Base-by-base conservation (phyloP, 2,329 filamentous ascomycete genomes). In the Fusarium sulawesiense region DNA sequence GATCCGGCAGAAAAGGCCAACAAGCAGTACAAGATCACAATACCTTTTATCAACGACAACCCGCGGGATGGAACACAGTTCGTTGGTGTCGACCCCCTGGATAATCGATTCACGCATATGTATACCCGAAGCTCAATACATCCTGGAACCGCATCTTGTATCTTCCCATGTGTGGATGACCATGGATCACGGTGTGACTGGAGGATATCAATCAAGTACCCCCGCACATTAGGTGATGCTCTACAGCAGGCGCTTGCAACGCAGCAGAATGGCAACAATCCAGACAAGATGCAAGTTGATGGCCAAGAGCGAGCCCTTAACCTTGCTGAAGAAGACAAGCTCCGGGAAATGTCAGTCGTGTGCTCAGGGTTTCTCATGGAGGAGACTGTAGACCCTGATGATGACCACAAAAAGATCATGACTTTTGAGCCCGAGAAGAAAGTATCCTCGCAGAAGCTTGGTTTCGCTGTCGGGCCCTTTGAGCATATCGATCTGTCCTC, bases 101-200 rank as follows among this genome's bases (percentile, higher is more conserved):
- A 98, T 77, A 85, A 85, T 59, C 88, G 94, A 66, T 99, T 94
- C 78, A 94, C 96, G 0, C 95, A 99, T 81, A 90, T 93, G 50
- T 99, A 97, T 79, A 97, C 95, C 1, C 91, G 91, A 42, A 94
- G 95, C 76, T 92, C 91, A 4, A 83, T 91, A 44, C 91, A 92
- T 66, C 89, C 93, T 0, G 94, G 94, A 30, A 91, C 89, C 20
- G 91, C 93, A 2, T 95, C 91, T 48, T 94, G 91, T 73, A 89
- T 98, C 27, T 99, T 99, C 75, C 96, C 96, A 1, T 98, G 96
- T 78, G 86, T 98, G 55, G 96, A 99, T 77, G 92, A 97, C 76
- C 88, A 92, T 25, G 89, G 90, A 34, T 91, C 92, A 60, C 88
- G 93, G 59, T 95, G 91, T 76, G 90, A 91, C 13, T 99, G 96